Evolutionary conservation across 108 stramenopile species (phyloP).

Genomic region (Stephanodiscus triporus): DNA sequence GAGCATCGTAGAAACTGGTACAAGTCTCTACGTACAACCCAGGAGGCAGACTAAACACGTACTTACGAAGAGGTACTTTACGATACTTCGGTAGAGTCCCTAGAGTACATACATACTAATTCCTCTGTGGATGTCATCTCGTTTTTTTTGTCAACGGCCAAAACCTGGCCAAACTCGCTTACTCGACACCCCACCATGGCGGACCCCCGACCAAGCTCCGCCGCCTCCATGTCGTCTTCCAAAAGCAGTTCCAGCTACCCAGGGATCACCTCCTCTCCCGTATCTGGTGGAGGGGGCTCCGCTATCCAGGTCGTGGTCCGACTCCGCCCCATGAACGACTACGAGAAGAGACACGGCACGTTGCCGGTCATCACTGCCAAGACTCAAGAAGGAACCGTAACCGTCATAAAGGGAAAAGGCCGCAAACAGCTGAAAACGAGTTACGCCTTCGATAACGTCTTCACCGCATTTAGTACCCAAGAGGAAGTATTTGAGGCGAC

Average conservation of each 20-base stretch:
- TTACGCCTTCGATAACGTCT: constrained; percentile 81
- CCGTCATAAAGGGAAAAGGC: constrained; percentile 80
- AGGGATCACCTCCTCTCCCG: not conserved
- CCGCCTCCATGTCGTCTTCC: not conserved
- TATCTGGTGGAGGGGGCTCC: constrained; percentile 13
- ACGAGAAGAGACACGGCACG: constrained; percentile 64
- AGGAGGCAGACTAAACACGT: too few species aligned
- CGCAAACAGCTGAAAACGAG: constrained; percentile 52
- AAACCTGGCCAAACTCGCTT: too few species aligned
- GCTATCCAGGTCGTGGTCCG: constrained; percentile 81
- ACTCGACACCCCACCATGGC: too few species aligned
- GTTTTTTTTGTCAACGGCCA: too few species aligned
- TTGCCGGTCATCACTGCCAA: constrained; percentile 76
- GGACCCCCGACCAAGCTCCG: not conserved
- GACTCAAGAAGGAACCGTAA: constrained; percentile 64
- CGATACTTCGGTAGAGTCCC: too few species aligned
- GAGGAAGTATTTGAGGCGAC: constrained; percentile 80
- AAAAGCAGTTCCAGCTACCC: not conserved
- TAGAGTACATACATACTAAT: too few species aligned
- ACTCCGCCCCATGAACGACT: constrained; percentile 78
- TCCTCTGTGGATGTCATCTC: too few species aligned
- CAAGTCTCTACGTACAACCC: too few species aligned
- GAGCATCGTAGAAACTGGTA: too few species aligned
- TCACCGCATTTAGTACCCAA: constrained; percentile 76
- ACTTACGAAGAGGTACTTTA: too few species aligned